These are phyloP conservation scores for Medicago truncatula DNA, from an alignment of 306 rosid species.

Conservation along the genomic window DNA sequence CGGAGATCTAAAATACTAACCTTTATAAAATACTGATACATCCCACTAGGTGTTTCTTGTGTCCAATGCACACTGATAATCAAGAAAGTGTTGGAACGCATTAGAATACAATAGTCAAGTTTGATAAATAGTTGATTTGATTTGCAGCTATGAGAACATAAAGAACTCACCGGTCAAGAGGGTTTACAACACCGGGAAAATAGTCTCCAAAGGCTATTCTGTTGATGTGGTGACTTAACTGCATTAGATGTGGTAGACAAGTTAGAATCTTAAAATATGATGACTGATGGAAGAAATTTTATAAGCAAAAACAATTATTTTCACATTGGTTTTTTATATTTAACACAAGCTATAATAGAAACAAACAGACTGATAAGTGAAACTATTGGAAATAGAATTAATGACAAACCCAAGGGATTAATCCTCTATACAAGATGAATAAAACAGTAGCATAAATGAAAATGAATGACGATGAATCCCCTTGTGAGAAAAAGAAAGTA, in stretches of 20 bases:
- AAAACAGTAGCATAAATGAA: background rate
- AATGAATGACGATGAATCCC: background rate
- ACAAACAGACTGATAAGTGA: background rate
- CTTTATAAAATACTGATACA: constrained; percentile 99
- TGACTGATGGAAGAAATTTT: constrained; percentile 17
- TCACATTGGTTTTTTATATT: background rate
- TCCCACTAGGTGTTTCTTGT: constrained; percentile 80
- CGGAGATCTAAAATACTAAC: constrained; percentile 50
- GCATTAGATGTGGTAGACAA: constrained; percentile 36
- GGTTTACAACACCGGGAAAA: constrained; percentile 94
- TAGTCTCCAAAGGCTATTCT: constrained; percentile 84
- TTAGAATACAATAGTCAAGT: constrained; percentile 24
- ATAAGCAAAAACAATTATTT: constrained; percentile 4
- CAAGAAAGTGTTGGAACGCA: constrained; percentile 36
- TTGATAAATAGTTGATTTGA: constrained; percentile 32
- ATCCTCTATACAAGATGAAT: background rate
- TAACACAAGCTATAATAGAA: background rate
- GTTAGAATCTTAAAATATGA: constrained; percentile 37
- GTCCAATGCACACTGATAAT: constrained; percentile 82
- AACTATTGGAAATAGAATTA: background rate
- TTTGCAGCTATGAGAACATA: constrained; percentile 33
- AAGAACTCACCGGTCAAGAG: constrained; percentile 79
- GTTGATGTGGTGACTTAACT: constrained; percentile 90
- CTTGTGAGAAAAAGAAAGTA: background rate
- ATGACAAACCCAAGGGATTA: background rate